Conservation (phyloP, 2,329 filamentous ascomycete genomes). For the Neoarthrinium moseri region DNA sequence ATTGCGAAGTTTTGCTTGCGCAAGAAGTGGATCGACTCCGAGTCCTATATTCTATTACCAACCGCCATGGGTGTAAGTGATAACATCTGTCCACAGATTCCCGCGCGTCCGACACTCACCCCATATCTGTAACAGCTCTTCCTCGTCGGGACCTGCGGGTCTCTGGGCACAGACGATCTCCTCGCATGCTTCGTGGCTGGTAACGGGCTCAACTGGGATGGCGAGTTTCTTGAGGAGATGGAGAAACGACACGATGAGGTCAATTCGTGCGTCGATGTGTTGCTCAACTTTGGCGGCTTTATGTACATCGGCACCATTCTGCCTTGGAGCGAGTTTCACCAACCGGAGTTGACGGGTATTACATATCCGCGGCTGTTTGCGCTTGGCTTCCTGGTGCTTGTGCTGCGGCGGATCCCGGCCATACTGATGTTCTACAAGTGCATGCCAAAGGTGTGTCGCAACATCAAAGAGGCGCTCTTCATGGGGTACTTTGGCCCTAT, state of each 20-base stretch:
- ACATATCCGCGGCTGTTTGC: conserved; percentile 48
- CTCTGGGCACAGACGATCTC: conserved; percentile 58
- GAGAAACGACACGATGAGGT: conserved; percentile 59
- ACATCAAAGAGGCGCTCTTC: conserved; percentile 58
- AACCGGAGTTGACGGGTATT: conserved; percentile 51
- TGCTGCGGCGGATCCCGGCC: conserved; percentile 57
- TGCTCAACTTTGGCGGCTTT: conserved; percentile 61
- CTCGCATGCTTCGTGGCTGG: conserved; percentile 62
- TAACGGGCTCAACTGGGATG: conserved; percentile 61
- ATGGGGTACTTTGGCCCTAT: conserved; percentile 75
- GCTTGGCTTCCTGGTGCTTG: conserved; percentile 51
- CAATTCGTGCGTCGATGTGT: conserved; percentile 55
- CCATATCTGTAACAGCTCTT: too few species aligned
- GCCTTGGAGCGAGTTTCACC: conserved; percentile 54
- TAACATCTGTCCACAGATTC: background rate
- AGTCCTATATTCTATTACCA: conserved; percentile 52
- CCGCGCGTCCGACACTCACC: background rate
- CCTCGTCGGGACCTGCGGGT: conserved; percentile 55
- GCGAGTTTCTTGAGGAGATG: conserved; percentile 54
- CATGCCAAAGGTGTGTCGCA: conserved; percentile 34
- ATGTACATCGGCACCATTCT: conserved; percentile 57
- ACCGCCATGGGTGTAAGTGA: too few species aligned
- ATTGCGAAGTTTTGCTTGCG: conserved; percentile 41
- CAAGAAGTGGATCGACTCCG: conserved; percentile 53
- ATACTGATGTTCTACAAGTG: conserved; percentile 36